These are phyloP conservation scores for Protomyces inouyei DNA, from an alignment of 1,139 yeast species.

Conservation along the genomic window DNA sequence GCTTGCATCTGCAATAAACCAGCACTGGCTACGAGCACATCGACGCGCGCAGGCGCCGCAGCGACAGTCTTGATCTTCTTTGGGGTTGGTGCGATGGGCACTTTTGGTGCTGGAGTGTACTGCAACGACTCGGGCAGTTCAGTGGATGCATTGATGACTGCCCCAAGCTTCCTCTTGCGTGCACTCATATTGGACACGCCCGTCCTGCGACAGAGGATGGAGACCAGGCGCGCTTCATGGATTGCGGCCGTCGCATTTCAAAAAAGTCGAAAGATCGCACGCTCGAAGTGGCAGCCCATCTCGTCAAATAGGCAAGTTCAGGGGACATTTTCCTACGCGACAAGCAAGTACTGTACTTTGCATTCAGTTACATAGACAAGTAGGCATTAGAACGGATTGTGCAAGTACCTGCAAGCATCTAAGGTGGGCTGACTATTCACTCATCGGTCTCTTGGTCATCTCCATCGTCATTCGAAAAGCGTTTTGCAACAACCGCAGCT, in stretches of 20 bases:
- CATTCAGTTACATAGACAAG: not conserved
- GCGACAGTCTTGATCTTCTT: constrained; percentile 4
- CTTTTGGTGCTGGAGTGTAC: constrained; percentile 8
- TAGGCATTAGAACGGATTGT: not conserved
- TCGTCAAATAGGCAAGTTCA: not conserved
- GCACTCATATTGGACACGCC: not conserved
- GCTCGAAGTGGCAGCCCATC: not conserved
- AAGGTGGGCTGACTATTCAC: too few relatives aligned
- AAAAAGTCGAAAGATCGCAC: not conserved
- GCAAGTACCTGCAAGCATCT: not conserved
- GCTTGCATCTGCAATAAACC: constrained; percentile 13
- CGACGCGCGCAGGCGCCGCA: not conserved
- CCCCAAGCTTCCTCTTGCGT: constrained; percentile 17
- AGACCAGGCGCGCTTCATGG: too few relatives aligned
- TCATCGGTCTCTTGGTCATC: too few relatives aligned
- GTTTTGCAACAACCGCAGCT: too few relatives aligned
- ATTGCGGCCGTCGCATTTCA: not conserved
- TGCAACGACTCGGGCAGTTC: constrained; percentile 15
- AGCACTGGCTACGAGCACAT: not conserved
- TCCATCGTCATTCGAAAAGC: too few relatives aligned
- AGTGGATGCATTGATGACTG: constrained; percentile 4
- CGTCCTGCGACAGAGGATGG: too few relatives aligned
- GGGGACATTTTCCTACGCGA: too few relatives aligned
- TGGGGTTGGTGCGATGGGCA: constrained; percentile 18
- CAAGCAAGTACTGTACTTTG: too few relatives aligned